A percentile compares a stretch with the other conserved stretches of the same genome.
phyloP scores from a whole-genome alignment of 179 eudicot species.

The Amaranthus tricolor region DNA sequence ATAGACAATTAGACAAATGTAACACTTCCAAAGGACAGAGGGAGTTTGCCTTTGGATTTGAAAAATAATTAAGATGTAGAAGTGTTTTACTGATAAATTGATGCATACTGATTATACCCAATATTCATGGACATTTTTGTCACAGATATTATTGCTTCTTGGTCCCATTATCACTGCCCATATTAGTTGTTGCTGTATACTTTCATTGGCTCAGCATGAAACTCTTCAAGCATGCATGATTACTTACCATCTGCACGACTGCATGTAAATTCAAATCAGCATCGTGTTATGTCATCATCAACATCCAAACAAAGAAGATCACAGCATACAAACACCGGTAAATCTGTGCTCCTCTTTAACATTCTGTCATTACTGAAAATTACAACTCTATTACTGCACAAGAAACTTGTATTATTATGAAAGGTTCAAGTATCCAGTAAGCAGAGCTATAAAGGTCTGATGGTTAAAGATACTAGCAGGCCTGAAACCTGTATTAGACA shows the following conservation, averaged over 20 bases:
- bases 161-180: conserved; percentile 73
- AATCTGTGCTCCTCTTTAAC: no score
- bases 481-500: neutral
- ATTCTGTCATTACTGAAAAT: neutral
- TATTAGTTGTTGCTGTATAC: conserved; percentile 69
- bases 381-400: neutral
- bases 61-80: neutral
- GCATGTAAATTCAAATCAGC: neutral
- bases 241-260: neutral
- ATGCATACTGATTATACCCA: neutral
- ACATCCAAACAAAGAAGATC: neutral
- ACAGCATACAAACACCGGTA: neutral
- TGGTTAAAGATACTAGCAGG: neutral
- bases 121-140: conserved; percentile 4
- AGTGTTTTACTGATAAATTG: neutral
- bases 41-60: neutral
- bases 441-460: neutral
- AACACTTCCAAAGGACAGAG: no score
- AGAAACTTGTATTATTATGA: conserved; percentile 9
- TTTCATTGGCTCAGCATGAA: conserved; percentile 97
- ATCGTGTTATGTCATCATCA: neutral
- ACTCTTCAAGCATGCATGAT: conserved; percentile 72
- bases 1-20: no score
- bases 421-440: conserved; percentile 1
- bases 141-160: conserved; percentile 82